Percentiles rank a stretch among this genome's conserved stretches.
These are phyloP conservation scores for Zygosaccharomyces sapae DNA, from an alignment of 1,139 yeast species.

Conservation along the genomic window DNA sequence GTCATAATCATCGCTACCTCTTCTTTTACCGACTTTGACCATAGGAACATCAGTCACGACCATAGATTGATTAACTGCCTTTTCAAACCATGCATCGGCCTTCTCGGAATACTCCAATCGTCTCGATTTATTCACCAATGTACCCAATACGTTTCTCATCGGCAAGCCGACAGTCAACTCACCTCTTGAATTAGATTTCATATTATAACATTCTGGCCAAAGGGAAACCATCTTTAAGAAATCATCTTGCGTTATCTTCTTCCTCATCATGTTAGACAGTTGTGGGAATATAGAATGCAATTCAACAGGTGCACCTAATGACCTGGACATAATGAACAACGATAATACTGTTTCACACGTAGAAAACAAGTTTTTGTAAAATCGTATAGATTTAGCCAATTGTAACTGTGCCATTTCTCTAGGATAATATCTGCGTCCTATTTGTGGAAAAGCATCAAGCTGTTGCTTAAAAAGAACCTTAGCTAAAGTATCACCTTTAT, in stretches of 20 bases:
- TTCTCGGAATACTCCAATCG: constrained; percentile 24
- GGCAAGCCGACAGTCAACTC: constrained; percentile 27
- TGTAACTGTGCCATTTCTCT: constrained; percentile 18
- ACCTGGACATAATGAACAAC: constrained; percentile 26
- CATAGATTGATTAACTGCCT: background rate
- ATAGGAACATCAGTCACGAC: constrained; percentile 25
- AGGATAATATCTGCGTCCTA: constrained; percentile 24
- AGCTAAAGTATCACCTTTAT: constrained; percentile 13
- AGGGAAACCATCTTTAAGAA: constrained; percentile 23
- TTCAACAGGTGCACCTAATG: constrained; percentile 21
- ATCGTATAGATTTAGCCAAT: constrained; percentile 19
- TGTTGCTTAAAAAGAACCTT: constrained; percentile 22
- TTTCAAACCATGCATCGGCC: constrained; percentile 27
- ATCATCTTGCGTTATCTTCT: constrained; percentile 21
- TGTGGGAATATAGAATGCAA: constrained; percentile 30
- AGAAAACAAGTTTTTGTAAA: constrained; percentile 26
- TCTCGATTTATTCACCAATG: constrained; percentile 28
- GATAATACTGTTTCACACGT: constrained; percentile 30
- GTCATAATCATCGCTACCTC: constrained; percentile 16
- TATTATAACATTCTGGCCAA: constrained; percentile 30
- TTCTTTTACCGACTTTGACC: constrained; percentile 24
- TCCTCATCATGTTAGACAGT: constrained; percentile 29
- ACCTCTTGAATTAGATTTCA: constrained; percentile 24
- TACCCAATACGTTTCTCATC: constrained; percentile 15
- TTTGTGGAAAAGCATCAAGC: constrained; percentile 26